Evolutionary conservation across 2,329 filamentous ascomycete species (phyloP).

Genomic region (Furcasterigmium furcatum): DNA sequence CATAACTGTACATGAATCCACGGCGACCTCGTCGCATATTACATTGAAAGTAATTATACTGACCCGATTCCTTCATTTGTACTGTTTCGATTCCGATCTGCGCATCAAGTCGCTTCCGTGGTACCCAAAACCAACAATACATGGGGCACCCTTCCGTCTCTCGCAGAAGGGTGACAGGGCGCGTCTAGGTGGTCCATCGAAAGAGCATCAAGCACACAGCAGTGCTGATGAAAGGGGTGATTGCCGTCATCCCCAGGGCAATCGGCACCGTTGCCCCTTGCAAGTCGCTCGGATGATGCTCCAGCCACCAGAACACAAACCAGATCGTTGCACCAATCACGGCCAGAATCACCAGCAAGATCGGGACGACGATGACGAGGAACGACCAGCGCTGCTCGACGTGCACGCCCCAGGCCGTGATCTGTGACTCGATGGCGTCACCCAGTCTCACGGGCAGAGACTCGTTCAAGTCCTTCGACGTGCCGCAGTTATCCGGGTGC

Average conservation of each 20-base stretch:
- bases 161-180: no score
- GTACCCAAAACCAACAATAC: no score
- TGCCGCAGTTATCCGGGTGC: not conserved
- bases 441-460: not conserved
- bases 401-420: not conserved
- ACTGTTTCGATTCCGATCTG: no score
- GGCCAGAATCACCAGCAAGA: not conserved
- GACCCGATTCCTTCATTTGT: no score
- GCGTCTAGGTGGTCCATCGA: no score
- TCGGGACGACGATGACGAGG: not conserved
- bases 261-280: not conserved
- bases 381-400: not conserved
- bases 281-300: not conserved
- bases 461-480: not conserved
- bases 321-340: not conserved
- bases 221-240: no score
- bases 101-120: no score
- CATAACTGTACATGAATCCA: no score
- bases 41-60: no score
- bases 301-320: not conserved
- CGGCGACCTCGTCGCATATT: no score
- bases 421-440: not conserved
- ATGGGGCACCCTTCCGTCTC: no score
- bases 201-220: no score
- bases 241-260: not conserved